phyloP scores from a whole-genome alignment of 371 early-diverging fungal genomes.

The Batkoa obscura region DNA sequence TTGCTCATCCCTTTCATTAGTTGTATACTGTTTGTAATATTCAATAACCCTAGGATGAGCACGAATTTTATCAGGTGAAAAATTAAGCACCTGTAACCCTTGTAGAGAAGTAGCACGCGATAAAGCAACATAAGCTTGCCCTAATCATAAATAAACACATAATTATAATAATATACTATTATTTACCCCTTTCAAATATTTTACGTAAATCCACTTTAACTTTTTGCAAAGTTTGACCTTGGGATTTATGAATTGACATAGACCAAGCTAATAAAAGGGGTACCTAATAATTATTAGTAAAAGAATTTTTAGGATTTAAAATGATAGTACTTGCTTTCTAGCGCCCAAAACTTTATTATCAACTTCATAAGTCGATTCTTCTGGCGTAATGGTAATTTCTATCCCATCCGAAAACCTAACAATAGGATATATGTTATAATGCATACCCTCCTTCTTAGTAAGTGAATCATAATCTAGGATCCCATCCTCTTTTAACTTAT shows the following conservation, averaged over 20 bases:
- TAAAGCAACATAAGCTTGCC: conserved; percentile 83
- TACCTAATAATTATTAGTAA: conserved; percentile 8
- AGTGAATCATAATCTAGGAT: not conserved
- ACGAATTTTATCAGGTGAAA: conserved; percentile 34
- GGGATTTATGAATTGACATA: conserved; percentile 69
- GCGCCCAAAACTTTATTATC: conserved; percentile 21
- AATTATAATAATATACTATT: no score
- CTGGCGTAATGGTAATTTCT: conserved; percentile 27
- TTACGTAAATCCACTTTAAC: conserved; percentile 54
- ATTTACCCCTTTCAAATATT: conserved; percentile 41
- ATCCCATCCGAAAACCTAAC: conserved; percentile 28
- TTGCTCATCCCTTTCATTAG: not conserved
- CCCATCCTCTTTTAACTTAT: conserved; percentile 1
- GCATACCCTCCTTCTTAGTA: not conserved
- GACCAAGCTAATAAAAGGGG: conserved; percentile 47
- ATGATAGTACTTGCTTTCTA: conserved; percentile 17
- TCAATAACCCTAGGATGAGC: conserved; percentile 44
- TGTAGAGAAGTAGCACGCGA: conserved; percentile 48
- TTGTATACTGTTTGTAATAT: conserved; percentile 21
- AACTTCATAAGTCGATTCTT: conserved; percentile 34
- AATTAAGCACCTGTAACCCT: conserved; percentile 52
- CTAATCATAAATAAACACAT: not conserved
- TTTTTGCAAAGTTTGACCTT: conserved; percentile 77
- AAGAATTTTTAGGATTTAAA: no score
- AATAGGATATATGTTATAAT: conserved; percentile 20